Conservation (phyloP, 306 rosid genomes). For the Medicago ruthenica region DNA sequence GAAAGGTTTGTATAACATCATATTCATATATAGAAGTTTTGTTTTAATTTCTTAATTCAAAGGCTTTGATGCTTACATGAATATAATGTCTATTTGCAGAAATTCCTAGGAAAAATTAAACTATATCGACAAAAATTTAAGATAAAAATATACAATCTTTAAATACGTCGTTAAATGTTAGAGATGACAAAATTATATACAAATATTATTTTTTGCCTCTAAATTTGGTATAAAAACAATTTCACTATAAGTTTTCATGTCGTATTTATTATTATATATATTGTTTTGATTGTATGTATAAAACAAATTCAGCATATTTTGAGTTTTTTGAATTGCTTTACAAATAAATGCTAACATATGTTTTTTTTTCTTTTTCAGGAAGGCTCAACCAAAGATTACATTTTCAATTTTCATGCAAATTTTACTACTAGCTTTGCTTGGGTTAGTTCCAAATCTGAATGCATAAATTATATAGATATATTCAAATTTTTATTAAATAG, state of each 20-base stretch:
- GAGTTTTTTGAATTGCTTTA: background rate
- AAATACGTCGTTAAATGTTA: background rate
- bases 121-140: background rate
- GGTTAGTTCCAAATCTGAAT: conserved; percentile 53
- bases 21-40: background rate
- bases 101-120: background rate
- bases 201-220: background rate
- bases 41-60: background rate
- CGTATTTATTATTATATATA: background rate
- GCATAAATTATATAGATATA: background rate
- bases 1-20: conserved; percentile 59
- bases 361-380: conserved; percentile 59
- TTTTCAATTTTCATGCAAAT: conserved; percentile 72
- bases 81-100: background rate
- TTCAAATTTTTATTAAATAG: background rate
- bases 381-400: conserved; percentile 78
- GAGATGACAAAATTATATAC: background rate
- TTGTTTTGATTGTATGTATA: background rate
- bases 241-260: background rate
- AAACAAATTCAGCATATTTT: background rate
- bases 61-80: background rate
- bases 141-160: background rate
- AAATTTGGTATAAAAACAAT: background rate
- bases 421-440: conserved; percentile 77
- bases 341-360: background rate